A percentile compares a stretch with the other conserved stretches of the same genome.
phyloP scores from a whole-genome alignment of 2,329 filamentous ascomycete genomes.

The Xylaria sp. region DNA sequence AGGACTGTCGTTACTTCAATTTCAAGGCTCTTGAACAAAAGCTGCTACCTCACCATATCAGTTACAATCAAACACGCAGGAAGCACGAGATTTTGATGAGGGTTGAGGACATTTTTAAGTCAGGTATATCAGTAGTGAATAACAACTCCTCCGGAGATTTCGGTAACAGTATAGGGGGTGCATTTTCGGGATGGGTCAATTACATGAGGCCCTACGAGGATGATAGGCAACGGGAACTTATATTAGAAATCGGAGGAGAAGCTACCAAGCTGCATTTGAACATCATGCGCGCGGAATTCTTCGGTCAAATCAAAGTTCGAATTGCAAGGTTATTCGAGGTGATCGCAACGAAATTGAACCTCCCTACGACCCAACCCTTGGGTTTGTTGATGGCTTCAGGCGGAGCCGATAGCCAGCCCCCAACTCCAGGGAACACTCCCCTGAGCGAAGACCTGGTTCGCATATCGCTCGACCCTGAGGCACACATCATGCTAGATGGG shows the following conservation, averaged over 20 bases:
- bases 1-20: constrained; percentile 93
- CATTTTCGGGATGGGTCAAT: constrained; percentile 68
- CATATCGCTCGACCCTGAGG: constrained; percentile 69
- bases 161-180: constrained; percentile 42
- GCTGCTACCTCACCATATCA: constrained; percentile 80
- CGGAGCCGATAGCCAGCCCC: constrained; percentile 69
- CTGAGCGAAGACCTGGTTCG: constrained; percentile 77
- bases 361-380: constrained; percentile 71
- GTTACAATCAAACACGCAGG: constrained; percentile 76
- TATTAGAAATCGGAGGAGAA: constrained; percentile 82
- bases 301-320: constrained; percentile 74
- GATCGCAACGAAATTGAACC: constrained; percentile 81
- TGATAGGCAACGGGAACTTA: constrained; percentile 75
- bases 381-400: constrained; percentile 75
- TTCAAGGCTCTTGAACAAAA: constrained; percentile 91
- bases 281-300: constrained; percentile 75
- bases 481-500: constrained; percentile 70
- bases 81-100: constrained; percentile 81
- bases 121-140: constrained; percentile 75
- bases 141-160: constrained; percentile 55
- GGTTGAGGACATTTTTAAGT: constrained; percentile 88
- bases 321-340: constrained; percentile 81
- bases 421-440: constrained; percentile 75
- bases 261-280: constrained; percentile 57
- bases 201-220: constrained; percentile 92